Base-by-base conservation (phyloP, 345 rosid species). In the Camelina hispida region DNA sequence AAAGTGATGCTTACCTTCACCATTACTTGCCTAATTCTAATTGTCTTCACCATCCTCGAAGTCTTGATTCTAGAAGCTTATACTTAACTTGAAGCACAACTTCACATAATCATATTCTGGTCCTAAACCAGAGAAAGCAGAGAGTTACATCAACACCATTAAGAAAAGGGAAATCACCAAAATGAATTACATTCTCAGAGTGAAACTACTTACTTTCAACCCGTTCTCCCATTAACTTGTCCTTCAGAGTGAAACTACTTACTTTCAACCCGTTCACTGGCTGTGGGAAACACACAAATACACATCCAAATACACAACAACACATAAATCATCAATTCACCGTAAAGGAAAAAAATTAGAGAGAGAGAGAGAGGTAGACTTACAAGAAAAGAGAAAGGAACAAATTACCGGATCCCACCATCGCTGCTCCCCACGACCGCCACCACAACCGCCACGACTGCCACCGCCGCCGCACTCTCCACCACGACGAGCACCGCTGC, bases 381-480 rank as follows among this genome's bases (percentile, higher is more conserved):
- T 25, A 25, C 28, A 25, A 25, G 28, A 25, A 25, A 25, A 25
- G 28, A 25, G 28, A 25, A 25, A 25, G 28, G 3, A 25, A 25
- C 28, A 25, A 25, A 25, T 25, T 25, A 83, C 98, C 0, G 96
- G 97, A 79, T 94, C 97, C 98, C 97, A 91, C 97, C 96, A 94
- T 16, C 98, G 87, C 82, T 94, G 97, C 76, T 94, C 96, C 1
- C 96, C 96, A n/a, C 96, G 81, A 2, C 96, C 86, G 0, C 96
- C 89, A 0, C 90, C 74, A 12, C 82, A 54, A 1, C 85, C 62
- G 0, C 83, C 65, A 1, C 88, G 76, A 0, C 94, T 68, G 1
- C 87, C 82, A 2, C 88, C 78, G 11, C 42, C 42, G 0, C 90
- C 80, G 0, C 94, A 63, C 25, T 3, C 25, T 37, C 81, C 81